Evolutionary conservation across 2,329 filamentous ascomycete genomes (phyloP).

Genomic region (Talaromyces sp.): DNA sequence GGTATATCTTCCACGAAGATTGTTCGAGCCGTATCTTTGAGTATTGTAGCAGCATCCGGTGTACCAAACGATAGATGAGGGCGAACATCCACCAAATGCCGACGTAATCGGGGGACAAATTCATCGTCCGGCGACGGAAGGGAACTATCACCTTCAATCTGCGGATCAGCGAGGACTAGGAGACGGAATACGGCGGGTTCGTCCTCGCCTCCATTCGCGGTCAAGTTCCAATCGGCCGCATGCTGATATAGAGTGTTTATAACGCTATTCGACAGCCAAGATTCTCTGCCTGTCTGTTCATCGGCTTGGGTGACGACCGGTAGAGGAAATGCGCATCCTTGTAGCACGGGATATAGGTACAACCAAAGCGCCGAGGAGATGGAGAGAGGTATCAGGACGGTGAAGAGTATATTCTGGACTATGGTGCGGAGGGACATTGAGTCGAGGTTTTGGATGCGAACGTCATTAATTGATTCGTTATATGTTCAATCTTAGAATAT

Average conservation of each 20-base stretch:
- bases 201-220: not conserved
- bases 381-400: slow-evolving; percentile 63
- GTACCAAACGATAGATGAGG: not conserved
- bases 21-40: slow-evolving; percentile 26
- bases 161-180: slow-evolving; percentile 84
- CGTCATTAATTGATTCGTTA: slow-evolving; percentile 15
- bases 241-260: slow-evolving; percentile 41
- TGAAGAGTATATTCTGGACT: slow-evolving; percentile 45
- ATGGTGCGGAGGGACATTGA: slow-evolving; percentile 53
- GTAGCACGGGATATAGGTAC: slow-evolving; percentile 82
- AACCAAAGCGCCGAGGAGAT: slow-evolving; percentile 72
- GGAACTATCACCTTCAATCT: slow-evolving; percentile 88
- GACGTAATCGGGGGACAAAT: slow-evolving; percentile 41
- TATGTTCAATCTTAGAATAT: not conserved
- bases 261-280: slow-evolving; percentile 26
- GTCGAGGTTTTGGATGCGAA: not conserved
- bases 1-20: slow-evolving; percentile 67
- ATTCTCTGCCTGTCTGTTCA: not conserved
- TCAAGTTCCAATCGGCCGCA: slow-evolving; percentile 21
- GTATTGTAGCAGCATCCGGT: slow-evolving; percentile 25
- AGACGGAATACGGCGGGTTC: slow-evolving; percentile 73
- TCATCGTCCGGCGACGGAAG: slow-evolving; percentile 58
- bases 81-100: slow-evolving; percentile 35
- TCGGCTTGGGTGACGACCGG: slow-evolving; percentile 24
- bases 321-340: slow-evolving; percentile 75